Evolutionary conservation across 2,329 filamentous ascomycete species (phyloP), one percentile per base, ranked within the genome.

Genomic region (Penicillium sp.): DNA sequence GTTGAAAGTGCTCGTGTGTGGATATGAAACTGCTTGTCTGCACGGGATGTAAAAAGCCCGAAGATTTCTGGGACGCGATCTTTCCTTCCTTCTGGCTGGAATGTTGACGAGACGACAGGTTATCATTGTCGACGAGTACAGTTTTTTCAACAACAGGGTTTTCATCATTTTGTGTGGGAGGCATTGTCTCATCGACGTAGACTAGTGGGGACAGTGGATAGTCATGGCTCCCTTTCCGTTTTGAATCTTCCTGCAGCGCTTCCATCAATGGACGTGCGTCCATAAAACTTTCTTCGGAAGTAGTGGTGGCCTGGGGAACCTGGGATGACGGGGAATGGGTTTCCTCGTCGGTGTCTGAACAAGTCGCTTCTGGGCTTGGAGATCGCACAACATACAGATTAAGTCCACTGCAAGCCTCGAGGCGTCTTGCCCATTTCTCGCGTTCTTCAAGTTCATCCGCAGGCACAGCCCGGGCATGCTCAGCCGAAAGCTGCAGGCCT

Each of bases 401-500:
- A 2, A 50, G 47, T 21, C 49, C 58, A 56, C 82, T 77, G 0
- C 77, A 74, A 22, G 69, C 64, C 54, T 84, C 77, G n/a, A 88
- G 65, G 42, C 74, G 78, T 8, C 75, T 73, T 24, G 82, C 75
- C 83, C 84, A 87, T 9, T 73, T 63, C 1, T 76, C 67, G 51
- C 81, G 77, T 57, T 87, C 81, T 50, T 84, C 76, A 49, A 84
- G 75, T 6, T 80, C 77, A 13, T 77, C 67, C 1, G 66, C 65
- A 0, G 77, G 72, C 2, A 72, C 63, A 31, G 72, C 74, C 17
- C 72, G 75, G 17, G 83, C 80, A 28, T 78, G 71, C 28, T 73
- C 66, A 0, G 86, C 88, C 61, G 87, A 74, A 6, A 75, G 64
- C 57, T 90, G 85, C 3, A 95, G 72, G 46, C 88, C 82, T 1